Evolutionary conservation across 495 filamentous ascomycete species (phyloP), one percentile per base, ranked within the genome.

Genomic region (Xylaria intraflava): DNA sequence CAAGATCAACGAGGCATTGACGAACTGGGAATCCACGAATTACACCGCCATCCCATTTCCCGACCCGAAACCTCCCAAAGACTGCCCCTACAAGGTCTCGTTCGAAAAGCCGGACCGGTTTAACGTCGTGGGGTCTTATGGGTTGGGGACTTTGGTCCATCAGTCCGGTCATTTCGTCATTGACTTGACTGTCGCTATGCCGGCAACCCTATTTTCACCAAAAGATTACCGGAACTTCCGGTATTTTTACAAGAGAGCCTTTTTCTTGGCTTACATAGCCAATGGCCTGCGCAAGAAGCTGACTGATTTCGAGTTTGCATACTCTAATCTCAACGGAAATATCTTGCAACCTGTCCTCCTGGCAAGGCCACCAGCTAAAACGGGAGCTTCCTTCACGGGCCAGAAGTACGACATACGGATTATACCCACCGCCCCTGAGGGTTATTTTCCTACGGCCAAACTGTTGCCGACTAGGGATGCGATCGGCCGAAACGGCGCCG

Each of bases 201-300:
- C 94, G 14, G 65, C 66, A 40, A 71, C 79, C 2, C 72, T 95
- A 2, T 89, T 97, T 56, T 88, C 95, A 63, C 87, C 91, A 46
- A 97, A 98, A 67, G 93, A 98, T 69, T 96, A 90, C 66, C 75
- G 91, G 41, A 89, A 97, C 62, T 79, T 91, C 70, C 80, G 93
- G 55, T 98, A 92, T 68, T 96, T 97, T 62, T 85, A 96, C 69
- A 96, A 96, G 66, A 73, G 92, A 50, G 89, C 93, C 4, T 97
- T 90, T 62, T 97, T 95, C 57, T 69, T 98, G 24, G 88, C 91
- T 31, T 87, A 83, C 56, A 66, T 97, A 51, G 83, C 88, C 2
- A 80, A 81, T 26, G 79, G 78, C 5, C 72, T 98, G 19, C 81
- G 80, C 49, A 75, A 80, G 23, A 67, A 75, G 0, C 65, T 81